phyloP scores from a whole-genome alignment of 306 rosid species.

The Adenanthera pavonina region DNA sequence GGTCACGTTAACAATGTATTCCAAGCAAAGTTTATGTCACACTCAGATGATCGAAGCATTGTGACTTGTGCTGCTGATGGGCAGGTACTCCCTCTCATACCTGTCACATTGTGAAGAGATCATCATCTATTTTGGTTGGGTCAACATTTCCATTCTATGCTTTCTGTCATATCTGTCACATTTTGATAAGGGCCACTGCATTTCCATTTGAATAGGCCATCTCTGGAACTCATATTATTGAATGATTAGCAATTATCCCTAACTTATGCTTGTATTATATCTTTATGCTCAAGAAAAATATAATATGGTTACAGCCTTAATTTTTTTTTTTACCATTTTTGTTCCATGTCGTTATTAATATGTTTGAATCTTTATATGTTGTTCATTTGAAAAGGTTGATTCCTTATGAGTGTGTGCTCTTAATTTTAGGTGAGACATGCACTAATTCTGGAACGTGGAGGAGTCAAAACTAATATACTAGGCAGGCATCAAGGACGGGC shows the following conservation, averaged over 20 bases:
- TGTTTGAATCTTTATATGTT: conserved; percentile 1
- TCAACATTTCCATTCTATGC: background rate
- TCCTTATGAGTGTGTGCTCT: conserved; percentile 26
- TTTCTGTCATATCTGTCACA: background rate
- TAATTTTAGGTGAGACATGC: conserved; percentile 83
- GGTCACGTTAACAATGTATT: conserved; percentile 85
- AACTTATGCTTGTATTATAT: background rate
- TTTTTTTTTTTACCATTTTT: background rate
- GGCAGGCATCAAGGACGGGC: conserved; percentile 77
- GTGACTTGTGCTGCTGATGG: conserved; percentile 98
- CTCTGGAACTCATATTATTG: background rate
- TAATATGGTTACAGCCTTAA: background rate
- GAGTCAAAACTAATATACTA: conserved; percentile 60
- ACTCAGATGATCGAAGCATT: conserved; percentile 73
- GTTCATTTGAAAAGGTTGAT: conserved; percentile 31
- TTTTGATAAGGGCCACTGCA: background rate
- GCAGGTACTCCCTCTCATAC: conserved; percentile 54
- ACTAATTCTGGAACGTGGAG: conserved; percentile 62
- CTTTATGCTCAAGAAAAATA: background rate
- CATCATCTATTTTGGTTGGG: conserved; percentile 8
- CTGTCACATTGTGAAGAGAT: conserved; percentile 7
- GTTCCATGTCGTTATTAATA: background rate
- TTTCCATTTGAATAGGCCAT: conserved; percentile 6
- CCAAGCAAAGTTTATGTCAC: conserved; percentile 90
- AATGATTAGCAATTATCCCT: background rate